These are phyloP conservation scores for Tanozyma kutaoensis DNA, from an alignment of 805 yeast genomes.

Conservation along the genomic window DNA sequence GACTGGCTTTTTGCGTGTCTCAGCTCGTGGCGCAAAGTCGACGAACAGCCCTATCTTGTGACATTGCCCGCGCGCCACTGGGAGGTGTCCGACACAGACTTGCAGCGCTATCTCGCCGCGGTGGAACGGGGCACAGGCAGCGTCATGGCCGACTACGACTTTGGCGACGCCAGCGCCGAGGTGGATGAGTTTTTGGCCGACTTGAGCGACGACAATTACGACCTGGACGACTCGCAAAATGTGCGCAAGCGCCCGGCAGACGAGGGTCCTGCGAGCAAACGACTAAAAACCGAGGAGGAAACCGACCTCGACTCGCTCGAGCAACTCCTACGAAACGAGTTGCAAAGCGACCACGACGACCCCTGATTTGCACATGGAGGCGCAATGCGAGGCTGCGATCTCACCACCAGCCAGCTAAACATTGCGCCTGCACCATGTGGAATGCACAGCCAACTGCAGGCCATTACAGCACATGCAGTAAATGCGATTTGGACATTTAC, in stretches of 20 bases:
- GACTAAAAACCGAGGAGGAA: conserved; percentile 4
- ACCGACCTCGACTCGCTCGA: conserved; percentile 34
- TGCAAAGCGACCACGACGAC: too few relatives aligned
- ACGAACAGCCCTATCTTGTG: conserved; percentile 46
- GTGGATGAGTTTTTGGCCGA: conserved; percentile 37
- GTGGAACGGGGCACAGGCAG: conserved; percentile 10
- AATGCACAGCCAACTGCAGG: background rate
- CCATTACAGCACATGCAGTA: background rate
- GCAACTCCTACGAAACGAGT: conserved; percentile 36
- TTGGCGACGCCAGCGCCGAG: conserved; percentile 29
- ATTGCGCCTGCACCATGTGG: background rate
- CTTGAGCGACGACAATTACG: conserved; percentile 21
- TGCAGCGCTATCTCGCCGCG: conserved; percentile 25
- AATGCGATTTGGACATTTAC: background rate
- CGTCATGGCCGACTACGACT: conserved; percentile 21
- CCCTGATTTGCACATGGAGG: too few relatives aligned
- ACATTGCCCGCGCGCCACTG: conserved; percentile 31
- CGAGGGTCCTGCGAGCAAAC: conserved; percentile 1
- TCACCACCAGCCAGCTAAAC: background rate
- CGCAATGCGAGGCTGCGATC: background rate
- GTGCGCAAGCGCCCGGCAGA: conserved; percentile 1
- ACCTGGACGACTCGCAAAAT: too few relatives aligned
- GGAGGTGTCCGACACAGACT: conserved; percentile 30
- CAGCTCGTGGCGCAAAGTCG: conserved; percentile 61
- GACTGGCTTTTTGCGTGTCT: conserved; percentile 88